Conservation (phyloP, 306 rosid genomes). For the Mimosa pudica region DNA sequence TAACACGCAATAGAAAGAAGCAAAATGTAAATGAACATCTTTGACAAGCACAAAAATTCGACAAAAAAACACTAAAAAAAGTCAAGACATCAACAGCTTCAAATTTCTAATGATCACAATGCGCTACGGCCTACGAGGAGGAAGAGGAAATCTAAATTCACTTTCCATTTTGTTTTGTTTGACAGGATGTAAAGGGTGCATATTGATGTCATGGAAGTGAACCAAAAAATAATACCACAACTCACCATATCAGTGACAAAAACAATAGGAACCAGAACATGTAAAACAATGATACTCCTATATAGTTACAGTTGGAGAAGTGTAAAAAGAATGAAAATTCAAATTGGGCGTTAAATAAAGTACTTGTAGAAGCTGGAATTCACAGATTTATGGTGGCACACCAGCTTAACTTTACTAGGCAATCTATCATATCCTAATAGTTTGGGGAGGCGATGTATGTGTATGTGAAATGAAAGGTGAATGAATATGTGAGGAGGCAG, state of each 20-base stretch:
- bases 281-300: background rate
- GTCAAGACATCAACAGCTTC: background rate
- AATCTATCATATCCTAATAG: too few relatives aligned
- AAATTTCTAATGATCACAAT: background rate
- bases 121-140: too few relatives aligned
- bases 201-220: too few relatives aligned
- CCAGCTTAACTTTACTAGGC: too few relatives aligned
- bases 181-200: background rate
- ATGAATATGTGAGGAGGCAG: too few relatives aligned
- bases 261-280: background rate
- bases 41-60: background rate
- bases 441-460: too few relatives aligned
- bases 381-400: background rate
- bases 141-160: background rate
- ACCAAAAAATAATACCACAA: background rate
- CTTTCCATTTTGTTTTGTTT: background rate
- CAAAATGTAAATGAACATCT: background rate
- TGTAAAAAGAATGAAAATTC: background rate
- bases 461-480: too few relatives aligned
- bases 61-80: background rate
- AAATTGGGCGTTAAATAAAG: background rate
- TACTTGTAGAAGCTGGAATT: conserved; percentile 8
- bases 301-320: background rate
- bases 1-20: background rate
- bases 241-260: conserved; percentile 1